Evolutionary conservation across 371 early-diverging fungal genomes (phyloP).

Genomic region (Smittium mucronatum): DNA sequence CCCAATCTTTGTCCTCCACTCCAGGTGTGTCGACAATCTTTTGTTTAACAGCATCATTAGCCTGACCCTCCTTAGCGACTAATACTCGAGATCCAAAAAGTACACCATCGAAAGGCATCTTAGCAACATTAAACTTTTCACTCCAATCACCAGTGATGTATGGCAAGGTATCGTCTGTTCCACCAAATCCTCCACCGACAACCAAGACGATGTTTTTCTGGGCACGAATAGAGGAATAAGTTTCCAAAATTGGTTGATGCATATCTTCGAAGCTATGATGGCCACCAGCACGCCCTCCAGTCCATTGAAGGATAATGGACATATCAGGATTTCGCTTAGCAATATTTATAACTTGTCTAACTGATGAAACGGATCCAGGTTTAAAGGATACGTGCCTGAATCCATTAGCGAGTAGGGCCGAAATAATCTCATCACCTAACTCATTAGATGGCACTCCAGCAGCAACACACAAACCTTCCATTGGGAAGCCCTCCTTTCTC

Average conservation of each 20-base stretch:
- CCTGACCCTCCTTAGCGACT: conserved; percentile 84
- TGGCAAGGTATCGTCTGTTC: conserved; percentile 79
- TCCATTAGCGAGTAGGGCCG: conserved; percentile 62
- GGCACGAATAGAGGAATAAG: conserved; percentile 80
- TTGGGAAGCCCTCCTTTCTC: conserved; percentile 83
- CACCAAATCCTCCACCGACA: conserved; percentile 88
- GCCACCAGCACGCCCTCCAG: conserved; percentile 93
- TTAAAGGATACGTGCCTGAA: conserved; percentile 84
- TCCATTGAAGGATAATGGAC: conserved; percentile 91
- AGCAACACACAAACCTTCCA: conserved; percentile 83
- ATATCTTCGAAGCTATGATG: conserved; percentile 95
- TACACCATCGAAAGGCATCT: conserved; percentile 93
- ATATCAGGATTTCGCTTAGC: conserved; percentile 80
- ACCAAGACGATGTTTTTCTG: conserved; percentile 77
- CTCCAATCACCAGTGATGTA: conserved; percentile 93
- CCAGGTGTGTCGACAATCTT: conserved; percentile 85
- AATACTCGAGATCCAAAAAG: conserved; percentile 89
- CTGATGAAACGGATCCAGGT: conserved; percentile 76
- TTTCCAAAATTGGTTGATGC: conserved; percentile 85
- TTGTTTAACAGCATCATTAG: conserved; percentile 75
- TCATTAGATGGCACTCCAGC: conserved; percentile 90
- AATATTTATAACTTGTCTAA: conserved; percentile 76
- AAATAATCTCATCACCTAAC: conserved; percentile 75
- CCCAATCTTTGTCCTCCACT: conserved; percentile 80
- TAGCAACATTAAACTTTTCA: conserved; percentile 63